A percentile compares a stretch with the other conserved stretches of the same genome.
These are phyloP conservation scores for Zanthoxylum bungeanum DNA, from an alignment of 345 rosid genomes.

Conservation along the genomic window DNA sequence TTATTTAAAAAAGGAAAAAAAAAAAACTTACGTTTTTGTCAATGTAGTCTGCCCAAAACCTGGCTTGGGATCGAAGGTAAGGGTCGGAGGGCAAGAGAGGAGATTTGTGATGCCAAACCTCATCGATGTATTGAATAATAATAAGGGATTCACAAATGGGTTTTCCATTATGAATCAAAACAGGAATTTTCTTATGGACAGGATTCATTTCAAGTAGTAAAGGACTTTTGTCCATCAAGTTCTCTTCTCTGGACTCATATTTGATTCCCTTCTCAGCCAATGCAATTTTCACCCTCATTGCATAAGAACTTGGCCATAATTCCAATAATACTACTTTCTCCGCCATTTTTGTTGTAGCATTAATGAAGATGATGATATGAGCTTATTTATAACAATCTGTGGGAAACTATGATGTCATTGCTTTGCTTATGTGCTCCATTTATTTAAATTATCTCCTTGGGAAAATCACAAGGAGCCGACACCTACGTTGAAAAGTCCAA, in stretches of 20 bases:
- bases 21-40: conserved; percentile 7
- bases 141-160: conserved; percentile 1
- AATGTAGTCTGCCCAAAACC: conserved; percentile 14
- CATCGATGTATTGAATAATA: conserved; percentile 18
- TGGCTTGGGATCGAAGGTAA: conserved; percentile 8
- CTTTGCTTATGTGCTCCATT: too few relatives aligned
- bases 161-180: background rate
- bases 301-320: conserved; percentile 6
- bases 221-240: conserved; percentile 9
- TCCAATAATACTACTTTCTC: conserved; percentile 2
- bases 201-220: conserved; percentile 7
- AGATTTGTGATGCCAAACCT: conserved; percentile 3
- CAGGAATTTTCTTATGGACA: conserved; percentile 5
- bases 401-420: too few relatives aligned
- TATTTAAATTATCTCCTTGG: too few relatives aligned
- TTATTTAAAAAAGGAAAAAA: too few relatives aligned
- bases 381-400: too few relatives aligned
- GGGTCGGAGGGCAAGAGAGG: conserved; percentile 12
- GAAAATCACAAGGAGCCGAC: too few relatives aligned
- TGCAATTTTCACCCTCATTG: conserved; percentile 17
- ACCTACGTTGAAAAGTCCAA: too few relatives aligned
- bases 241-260: background rate
- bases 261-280: conserved; percentile 13
- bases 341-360: background rate
- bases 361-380: too few relatives aligned